Conservation (phyloP, 495 filamentous ascomycete genomes). For the Aspergillus affinis region DNA sequence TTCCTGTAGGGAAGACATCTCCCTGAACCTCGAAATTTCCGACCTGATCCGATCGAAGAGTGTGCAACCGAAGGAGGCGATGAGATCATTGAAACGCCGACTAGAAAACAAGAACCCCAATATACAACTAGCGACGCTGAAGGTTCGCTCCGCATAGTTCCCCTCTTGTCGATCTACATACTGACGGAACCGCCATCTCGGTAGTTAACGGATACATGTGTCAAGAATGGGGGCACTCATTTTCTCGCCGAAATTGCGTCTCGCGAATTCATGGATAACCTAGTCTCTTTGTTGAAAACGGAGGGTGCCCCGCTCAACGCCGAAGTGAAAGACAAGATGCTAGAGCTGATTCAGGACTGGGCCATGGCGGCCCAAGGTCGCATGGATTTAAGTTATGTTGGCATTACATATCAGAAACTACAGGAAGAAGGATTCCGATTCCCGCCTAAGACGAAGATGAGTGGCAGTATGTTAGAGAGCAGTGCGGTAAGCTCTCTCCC, state of each 20-base stretch:
- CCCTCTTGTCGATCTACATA: slow-evolving; percentile 15
- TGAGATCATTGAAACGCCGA: slow-evolving; percentile 90
- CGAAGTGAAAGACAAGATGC: slow-evolving; percentile 83
- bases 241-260: slow-evolving; percentile 94
- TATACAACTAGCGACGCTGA: slow-evolving; percentile 86
- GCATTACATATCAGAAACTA: slow-evolving; percentile 78
- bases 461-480: slow-evolving; percentile 94
- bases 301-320: slow-evolving; percentile 74
- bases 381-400: slow-evolving; percentile 78
- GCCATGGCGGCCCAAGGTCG: slow-evolving; percentile 86
- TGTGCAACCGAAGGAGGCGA: slow-evolving; percentile 94
- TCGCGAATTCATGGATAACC: slow-evolving; percentile 96
- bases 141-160: slow-evolving; percentile 51
- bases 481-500: slow-evolving; percentile 71
- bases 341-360: slow-evolving; percentile 94
- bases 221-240: slow-evolving; percentile 97
- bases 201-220: slow-evolving; percentile 92
- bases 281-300: slow-evolving; percentile 83
- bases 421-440: slow-evolving; percentile 86
- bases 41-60: slow-evolving; percentile 95
- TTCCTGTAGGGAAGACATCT: slow-evolving; percentile 81
- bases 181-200: slow-evolving; percentile 1
- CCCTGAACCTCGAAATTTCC: slow-evolving; percentile 94
- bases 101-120: slow-evolving; percentile 97
- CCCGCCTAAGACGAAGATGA: slow-evolving; percentile 81